Evolutionary conservation across 495 filamentous ascomycete genomes (phyloP).

Genomic region (Diplogelasinospora grovesii): DNA sequence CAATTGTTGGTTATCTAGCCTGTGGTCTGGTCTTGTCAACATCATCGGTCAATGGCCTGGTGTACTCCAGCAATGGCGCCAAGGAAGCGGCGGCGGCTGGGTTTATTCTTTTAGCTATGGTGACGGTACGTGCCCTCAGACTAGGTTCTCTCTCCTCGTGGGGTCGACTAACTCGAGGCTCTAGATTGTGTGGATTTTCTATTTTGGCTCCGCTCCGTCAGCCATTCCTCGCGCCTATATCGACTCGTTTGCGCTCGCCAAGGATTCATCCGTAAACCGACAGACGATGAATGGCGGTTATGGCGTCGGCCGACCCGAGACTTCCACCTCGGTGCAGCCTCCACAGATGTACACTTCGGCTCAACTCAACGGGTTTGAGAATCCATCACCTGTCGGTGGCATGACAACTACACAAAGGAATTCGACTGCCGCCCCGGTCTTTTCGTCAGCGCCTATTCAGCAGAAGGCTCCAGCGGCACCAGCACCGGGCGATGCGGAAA

Average conservation of each 20-base stretch:
- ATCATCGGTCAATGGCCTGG: constrained; percentile 70
- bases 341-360: constrained; percentile 98
- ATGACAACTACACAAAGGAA: constrained; percentile 42
- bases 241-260: constrained; percentile 92
- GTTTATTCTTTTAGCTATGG: constrained; percentile 92
- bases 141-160: neutral
- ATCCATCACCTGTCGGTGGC: constrained; percentile 83
- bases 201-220: constrained; percentile 88
- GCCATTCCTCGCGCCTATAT: constrained; percentile 85
- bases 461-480: constrained; percentile 29
- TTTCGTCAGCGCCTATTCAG: constrained; percentile 24
- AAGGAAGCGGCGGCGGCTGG: constrained; percentile 86
- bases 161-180: constrained; percentile 13
- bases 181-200: constrained; percentile 97
- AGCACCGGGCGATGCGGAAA: constrained; percentile 48
- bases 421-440: constrained; percentile 27
- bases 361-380: constrained; percentile 93
- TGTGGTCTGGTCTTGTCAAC: constrained; percentile 78
- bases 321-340: constrained; percentile 64
- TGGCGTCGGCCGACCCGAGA: constrained; percentile 61
- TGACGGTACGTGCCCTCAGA: constrained; percentile 57
- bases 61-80: constrained; percentile 63
- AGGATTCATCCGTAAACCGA: constrained; percentile 62
- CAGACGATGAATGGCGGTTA: constrained; percentile 64
- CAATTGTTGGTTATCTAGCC: constrained; percentile 81